Evolutionary conservation across 768 basidiomycete genomes (phyloP).

Genomic region (Leccinum longicurvipes): DNA sequence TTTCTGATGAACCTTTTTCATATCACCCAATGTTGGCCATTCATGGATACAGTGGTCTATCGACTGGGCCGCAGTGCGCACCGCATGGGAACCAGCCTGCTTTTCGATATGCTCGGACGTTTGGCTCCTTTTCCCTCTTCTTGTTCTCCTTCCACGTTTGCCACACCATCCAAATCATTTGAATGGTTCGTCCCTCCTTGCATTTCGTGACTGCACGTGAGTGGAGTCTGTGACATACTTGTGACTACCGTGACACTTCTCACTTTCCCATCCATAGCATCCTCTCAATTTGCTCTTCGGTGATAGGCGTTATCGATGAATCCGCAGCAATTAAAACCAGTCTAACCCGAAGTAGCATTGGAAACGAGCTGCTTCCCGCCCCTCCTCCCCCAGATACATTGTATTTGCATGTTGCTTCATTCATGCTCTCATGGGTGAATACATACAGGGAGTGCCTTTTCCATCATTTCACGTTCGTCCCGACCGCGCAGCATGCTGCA

Average conservation of each 20-base stretch:
- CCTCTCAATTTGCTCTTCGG: constrained; percentile 10
- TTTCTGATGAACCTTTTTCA: constrained; percentile 22
- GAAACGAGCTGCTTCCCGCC: constrained; percentile 13
- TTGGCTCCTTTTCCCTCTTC: constrained; percentile 7
- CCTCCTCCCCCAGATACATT: constrained; percentile 8
- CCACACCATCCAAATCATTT: not conserved
- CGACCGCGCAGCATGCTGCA: not conserved
- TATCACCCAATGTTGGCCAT: constrained; percentile 22
- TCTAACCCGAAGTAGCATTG: constrained; percentile 16
- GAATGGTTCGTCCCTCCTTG: not conserved
- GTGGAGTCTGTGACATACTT: not conserved
- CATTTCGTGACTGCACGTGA: constrained; percentile 2
- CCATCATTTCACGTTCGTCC: not conserved
- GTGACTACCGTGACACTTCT: not conserved
- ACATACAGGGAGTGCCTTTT: not conserved
- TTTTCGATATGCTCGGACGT: constrained; percentile 11
- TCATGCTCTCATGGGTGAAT: constrained; percentile 3
- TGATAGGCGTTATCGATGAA: constrained; percentile 15
- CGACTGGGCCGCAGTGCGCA: not conserved
- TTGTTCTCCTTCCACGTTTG: not conserved
- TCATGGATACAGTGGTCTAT: constrained; percentile 11
- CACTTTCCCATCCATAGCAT: constrained; percentile 1
- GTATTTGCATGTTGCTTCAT: not conserved
- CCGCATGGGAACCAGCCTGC: constrained; percentile 15
- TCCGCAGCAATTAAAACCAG: constrained; percentile 7